Base-by-base conservation (phyloP, 148 eudicot genomes). In the Suaeda aralocaspica region DNA sequence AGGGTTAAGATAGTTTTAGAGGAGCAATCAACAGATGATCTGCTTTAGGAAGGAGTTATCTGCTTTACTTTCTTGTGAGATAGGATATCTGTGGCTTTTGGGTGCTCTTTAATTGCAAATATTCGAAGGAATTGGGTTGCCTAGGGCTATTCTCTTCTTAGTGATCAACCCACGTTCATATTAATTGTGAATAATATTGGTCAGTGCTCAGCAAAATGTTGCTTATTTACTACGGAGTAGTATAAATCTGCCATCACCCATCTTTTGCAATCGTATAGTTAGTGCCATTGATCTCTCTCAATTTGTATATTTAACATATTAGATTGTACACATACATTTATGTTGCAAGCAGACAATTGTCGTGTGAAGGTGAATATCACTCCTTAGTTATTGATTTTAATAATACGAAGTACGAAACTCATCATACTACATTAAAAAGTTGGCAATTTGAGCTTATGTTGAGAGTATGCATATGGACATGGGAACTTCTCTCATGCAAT, bases 371-470 rank as follows among this genome's bases (percentile, higher is more conserved):
- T 64, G n/a, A 42, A 44, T n/a, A 21, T 26, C 28, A 25, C 48
- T 66, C 29, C 50, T 50, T 33, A 42, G 41, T 36, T 4, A 36
- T 36, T 36, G 8, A 4, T 3, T 4, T 36, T 36, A n/a, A n/a
- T n/a, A n/a, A n/a, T n/a, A n/a, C n/a, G n/a, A n/a, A n/a, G 41
- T 45, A 42, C 18, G 56, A 49, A 36, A 36, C 56, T 71, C 49
- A 9, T 61, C 18, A n/a, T 60, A 19, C 24, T 18, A 59, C 28
- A 15, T n/a, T 61, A 9, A 9, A 6, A 52, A 42, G n/a, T n/a
- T 45, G 9, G 69, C 30, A 50, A 28, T 45, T 22, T 45, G 58
- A n/a, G 19, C 34, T 21, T n/a, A 6, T 39, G 45, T 46, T 10
- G 2, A 56, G 15, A 45, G 52, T 42, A 44, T 53, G 52, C 21